Evolutionary conservation across 2,329 filamentous ascomycete genomes (phyloP).

Genomic region (Fusarium oxysporum): DNA sequence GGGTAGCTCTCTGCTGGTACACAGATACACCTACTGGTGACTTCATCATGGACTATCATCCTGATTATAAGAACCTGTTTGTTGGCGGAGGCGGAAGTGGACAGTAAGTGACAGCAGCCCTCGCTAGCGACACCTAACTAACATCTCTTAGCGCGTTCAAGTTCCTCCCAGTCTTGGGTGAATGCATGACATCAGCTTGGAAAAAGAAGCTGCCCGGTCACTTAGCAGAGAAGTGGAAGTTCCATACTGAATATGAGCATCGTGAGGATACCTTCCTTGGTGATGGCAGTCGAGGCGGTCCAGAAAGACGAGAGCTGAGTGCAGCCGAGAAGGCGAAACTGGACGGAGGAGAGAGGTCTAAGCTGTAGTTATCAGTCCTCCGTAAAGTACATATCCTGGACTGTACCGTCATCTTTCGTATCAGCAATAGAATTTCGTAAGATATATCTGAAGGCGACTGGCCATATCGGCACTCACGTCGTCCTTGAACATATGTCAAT

Average conservation of each 20-base stretch:
- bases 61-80: constrained; percentile 36
- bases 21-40: constrained; percentile 38
- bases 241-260: constrained; percentile 26
- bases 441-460: neutral
- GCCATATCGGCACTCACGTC: neutral
- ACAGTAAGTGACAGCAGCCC: constrained; percentile 14
- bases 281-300: constrained; percentile 35
- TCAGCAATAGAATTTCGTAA: neutral
- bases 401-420: fast-evolving
- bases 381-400: neutral
- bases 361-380: neutral
- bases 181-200: constrained; percentile 15
- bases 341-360: neutral
- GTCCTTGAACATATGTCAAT: neutral
- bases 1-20: constrained; percentile 34
- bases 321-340: constrained; percentile 10
- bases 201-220: constrained; percentile 11
- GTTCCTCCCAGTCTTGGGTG: constrained; percentile 33
- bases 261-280: constrained; percentile 25
- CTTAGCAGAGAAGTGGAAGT: constrained; percentile 30
- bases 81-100: constrained; percentile 35
- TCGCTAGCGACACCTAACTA: fast-evolving
- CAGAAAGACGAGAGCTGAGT: constrained; percentile 16
- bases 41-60: constrained; percentile 41
- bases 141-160: constrained; percentile 29